A percentile compares a stretch with the other conserved stretches of the same genome.
phyloP scores from a whole-genome alignment of 768 basidiomycete species.

The Dentipellis fragilis region DNA sequence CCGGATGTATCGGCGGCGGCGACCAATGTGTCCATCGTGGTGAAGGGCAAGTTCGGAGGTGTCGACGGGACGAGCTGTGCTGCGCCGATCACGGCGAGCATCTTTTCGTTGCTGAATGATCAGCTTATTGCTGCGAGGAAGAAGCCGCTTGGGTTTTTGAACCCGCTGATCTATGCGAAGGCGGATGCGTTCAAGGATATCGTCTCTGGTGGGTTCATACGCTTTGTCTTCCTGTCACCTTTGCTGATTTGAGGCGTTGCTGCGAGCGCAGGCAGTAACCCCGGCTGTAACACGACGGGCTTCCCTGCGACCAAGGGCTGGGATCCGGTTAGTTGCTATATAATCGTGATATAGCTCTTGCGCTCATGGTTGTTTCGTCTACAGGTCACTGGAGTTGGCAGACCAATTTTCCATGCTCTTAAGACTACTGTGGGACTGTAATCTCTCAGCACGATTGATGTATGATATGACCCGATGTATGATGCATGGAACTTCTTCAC shows the following conservation, averaged over 20 bases:
- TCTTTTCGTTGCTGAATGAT: constrained; percentile 19
- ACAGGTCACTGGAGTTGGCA: too few relatives aligned
- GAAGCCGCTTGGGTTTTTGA: constrained; percentile 12
- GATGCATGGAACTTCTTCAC: too few relatives aligned
- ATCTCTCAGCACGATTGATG: too few relatives aligned
- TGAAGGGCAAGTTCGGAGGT: background rate
- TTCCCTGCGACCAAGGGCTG: constrained; percentile 10
- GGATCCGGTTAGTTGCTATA: constrained; percentile 6
- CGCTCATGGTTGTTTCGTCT: too few relatives aligned
- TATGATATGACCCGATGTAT: too few relatives aligned
- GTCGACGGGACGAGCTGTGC: constrained; percentile 24
- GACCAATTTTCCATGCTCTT: too few relatives aligned
- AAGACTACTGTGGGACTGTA: too few relatives aligned
- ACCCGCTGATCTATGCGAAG: background rate
- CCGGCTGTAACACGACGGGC: constrained; percentile 10
- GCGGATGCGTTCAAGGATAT: constrained; percentile 18
- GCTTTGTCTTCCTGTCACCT: constrained; percentile 9
- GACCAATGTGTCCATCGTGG: constrained; percentile 17
- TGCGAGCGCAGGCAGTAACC: constrained; percentile 21
- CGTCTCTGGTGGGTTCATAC: constrained; percentile 12
- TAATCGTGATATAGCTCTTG: too few relatives aligned
- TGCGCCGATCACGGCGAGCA: constrained; percentile 23
- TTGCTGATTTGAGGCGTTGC: constrained; percentile 12
- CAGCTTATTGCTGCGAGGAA: constrained; percentile 2
- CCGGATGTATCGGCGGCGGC: constrained; percentile 30